Percentiles rank a stretch among this genome's conserved stretches.
Conservation (phyloP, 129 eudicot genomes). For the Centaurea solstitialis region DNA sequence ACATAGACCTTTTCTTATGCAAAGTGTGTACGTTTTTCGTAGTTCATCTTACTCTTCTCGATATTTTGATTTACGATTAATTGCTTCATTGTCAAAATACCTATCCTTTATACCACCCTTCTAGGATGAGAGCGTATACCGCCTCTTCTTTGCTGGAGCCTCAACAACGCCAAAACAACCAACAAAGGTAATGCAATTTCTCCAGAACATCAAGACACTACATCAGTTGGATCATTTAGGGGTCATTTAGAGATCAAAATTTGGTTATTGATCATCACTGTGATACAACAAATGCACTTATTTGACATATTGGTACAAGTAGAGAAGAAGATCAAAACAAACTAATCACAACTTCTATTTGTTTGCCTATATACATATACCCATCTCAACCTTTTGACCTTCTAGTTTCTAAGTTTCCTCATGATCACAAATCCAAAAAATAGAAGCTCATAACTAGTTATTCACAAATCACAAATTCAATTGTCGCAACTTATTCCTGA, state of each 20-base stretch:
- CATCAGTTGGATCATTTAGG: not conserved
- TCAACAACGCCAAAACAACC: not conserved
- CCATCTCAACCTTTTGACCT: not conserved
- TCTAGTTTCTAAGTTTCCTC: not conserved
- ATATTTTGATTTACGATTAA: not conserved
- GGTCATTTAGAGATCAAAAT: not conserved
- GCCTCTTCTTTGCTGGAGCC: too few species aligned
- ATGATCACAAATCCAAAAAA: not conserved
- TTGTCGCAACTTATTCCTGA: not conserved
- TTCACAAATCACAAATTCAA: too few species aligned
- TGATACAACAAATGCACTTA: not conserved
- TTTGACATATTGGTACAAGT: not conserved
- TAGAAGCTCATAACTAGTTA: not conserved
- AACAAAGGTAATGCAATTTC: not conserved
- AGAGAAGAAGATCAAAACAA: not conserved
- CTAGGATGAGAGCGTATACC: too few species aligned
- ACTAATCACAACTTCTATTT: not conserved
- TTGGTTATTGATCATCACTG: not conserved
- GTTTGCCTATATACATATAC: not conserved
- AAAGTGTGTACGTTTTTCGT: not conserved
- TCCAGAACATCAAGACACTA: not conserved
- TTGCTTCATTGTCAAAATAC: not conserved
- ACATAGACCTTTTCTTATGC: not conserved
- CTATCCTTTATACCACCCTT: too few species aligned
- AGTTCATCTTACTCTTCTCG: not conserved